phyloP scores from a whole-genome alignment of 495 filamentous ascomycete species.

The Daldinia vernicosa region DNA sequence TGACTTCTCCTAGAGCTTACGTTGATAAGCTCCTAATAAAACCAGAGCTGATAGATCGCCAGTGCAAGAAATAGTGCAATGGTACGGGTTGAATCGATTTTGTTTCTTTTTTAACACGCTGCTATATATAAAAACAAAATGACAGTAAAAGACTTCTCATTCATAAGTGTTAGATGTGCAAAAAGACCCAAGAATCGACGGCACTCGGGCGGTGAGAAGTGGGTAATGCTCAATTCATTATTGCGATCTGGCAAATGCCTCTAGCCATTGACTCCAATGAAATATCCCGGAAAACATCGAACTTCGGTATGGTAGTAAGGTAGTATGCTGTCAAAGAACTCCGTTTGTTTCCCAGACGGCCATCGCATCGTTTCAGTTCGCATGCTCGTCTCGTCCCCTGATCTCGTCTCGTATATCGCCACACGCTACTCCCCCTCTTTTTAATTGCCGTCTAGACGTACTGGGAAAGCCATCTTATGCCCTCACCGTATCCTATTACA shows the following conservation, averaged over 20 bases:
- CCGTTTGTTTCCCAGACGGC: slow-evolving; percentile 34
- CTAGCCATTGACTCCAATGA: slow-evolving; percentile 50
- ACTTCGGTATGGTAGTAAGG: slow-evolving; percentile 41
- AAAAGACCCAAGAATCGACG: background rate
- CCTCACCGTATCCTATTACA: slow-evolving; percentile 71
- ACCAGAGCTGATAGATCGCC: background rate
- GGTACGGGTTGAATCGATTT: background rate
- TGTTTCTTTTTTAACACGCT: background rate
- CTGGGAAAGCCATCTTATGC: slow-evolving; percentile 80
- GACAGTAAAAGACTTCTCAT: background rate
- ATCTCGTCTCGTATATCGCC: slow-evolving; percentile 8
- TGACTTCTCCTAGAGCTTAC: background rate
- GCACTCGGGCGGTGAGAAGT: slow-evolving; percentile 7
- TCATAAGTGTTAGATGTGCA: slow-evolving; percentile 2
- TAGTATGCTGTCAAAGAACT: slow-evolving; percentile 43
- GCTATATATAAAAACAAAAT: background rate
- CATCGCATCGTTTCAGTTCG: slow-evolving; percentile 23
- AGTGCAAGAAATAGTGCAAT: background rate
- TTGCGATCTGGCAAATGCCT: slow-evolving; percentile 47
- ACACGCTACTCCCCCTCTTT: slow-evolving; percentile 3
- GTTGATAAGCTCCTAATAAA: background rate
- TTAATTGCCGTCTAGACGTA: slow-evolving; percentile 65
- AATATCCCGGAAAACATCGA: slow-evolving; percentile 47
- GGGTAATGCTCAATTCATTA: slow-evolving; percentile 41
- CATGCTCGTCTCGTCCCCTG: slow-evolving; percentile 5